Conservation (phyloP, 768 basidiomycete species). For the Lentinula aciculospora region DNA sequence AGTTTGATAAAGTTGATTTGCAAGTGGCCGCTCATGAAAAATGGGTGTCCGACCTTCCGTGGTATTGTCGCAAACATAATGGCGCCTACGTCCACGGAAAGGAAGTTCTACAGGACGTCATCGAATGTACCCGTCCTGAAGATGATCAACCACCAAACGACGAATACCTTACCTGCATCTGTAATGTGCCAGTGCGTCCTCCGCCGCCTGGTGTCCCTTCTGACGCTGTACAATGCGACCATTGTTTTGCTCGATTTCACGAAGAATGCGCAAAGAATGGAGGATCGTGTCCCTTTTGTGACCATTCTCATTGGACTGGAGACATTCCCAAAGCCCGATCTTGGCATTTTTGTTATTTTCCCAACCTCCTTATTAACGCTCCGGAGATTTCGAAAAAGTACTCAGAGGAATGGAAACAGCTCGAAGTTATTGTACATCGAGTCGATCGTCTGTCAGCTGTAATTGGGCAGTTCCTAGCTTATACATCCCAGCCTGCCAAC, state of each 20-base stretch:
- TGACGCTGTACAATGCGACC: conserved; percentile 87
- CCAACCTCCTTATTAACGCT: conserved; percentile 63
- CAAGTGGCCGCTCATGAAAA: conserved; percentile 62
- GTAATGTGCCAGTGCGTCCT: conserved; percentile 68
- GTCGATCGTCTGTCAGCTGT: conserved; percentile 68
- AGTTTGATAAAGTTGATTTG: conserved; percentile 65
- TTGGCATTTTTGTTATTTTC: conserved; percentile 80
- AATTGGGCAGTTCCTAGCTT: conserved; percentile 78
- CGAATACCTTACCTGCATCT: conserved; percentile 85
- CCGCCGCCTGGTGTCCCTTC: conserved; percentile 71
- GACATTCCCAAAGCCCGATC: conserved; percentile 75
- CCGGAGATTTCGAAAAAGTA: conserved; percentile 76
- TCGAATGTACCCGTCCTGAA: conserved; percentile 67
- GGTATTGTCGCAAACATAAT: conserved; percentile 69
- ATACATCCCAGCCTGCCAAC: conserved; percentile 61
- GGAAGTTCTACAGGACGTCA: conserved; percentile 65
- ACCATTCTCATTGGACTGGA: conserved; percentile 89
- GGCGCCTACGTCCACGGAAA: conserved; percentile 48
- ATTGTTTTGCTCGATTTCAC: conserved; percentile 83
- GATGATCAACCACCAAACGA: conserved; percentile 77
- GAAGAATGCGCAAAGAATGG: conserved; percentile 81
- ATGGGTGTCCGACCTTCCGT: conserved; percentile 74
- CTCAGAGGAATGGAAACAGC: conserved; percentile 73
- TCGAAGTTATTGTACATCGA: conserved; percentile 75
- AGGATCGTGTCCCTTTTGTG: conserved; percentile 90